Percentiles rank a stretch among this genome's conserved stretches.
Conservation (phyloP, 306 rosid species). For the Oxytropis ochrocephala region DNA sequence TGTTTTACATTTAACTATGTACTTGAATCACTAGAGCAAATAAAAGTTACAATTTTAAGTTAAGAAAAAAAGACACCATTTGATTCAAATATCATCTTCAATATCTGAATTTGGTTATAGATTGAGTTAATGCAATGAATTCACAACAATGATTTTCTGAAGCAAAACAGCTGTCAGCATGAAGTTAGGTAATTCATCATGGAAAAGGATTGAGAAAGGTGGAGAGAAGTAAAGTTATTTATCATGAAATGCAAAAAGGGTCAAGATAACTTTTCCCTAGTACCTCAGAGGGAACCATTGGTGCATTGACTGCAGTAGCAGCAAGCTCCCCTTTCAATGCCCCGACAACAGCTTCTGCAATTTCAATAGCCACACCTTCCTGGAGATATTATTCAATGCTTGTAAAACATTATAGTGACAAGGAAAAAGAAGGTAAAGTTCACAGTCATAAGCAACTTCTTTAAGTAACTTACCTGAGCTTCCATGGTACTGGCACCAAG, state of each 20-base stretch:
- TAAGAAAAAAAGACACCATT: neutral
- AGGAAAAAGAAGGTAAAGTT: neutral
- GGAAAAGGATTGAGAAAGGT: neutral
- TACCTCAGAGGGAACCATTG: conserved; percentile 99
- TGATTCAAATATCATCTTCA: neutral
- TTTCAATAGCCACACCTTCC: conserved; percentile 99
- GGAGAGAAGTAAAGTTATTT: neutral
- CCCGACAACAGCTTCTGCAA: conserved; percentile 97
- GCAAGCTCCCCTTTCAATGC: conserved; percentile 97
- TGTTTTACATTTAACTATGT: neutral
- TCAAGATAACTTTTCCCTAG: neutral
- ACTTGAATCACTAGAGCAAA: neutral
- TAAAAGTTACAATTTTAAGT: neutral
- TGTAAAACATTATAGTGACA: neutral
- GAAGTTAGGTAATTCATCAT: neutral
- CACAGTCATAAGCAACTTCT: neutral
- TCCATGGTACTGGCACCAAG: conserved; percentile 98
- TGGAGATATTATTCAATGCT: conserved; percentile 32
- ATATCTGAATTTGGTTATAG: neutral
- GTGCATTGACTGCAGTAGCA: conserved; percentile 97
- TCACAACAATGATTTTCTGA: neutral
- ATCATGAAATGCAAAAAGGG: neutral
- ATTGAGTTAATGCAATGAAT: neutral
- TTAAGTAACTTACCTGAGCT: conserved; percentile 63
- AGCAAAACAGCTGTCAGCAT: neutral